Percentiles rank a stretch among this genome's conserved stretches.
These are phyloP conservation scores for Closterium sp. DNA, from an alignment of 139 green algal genomes.

Conservation along the genomic window DNA sequence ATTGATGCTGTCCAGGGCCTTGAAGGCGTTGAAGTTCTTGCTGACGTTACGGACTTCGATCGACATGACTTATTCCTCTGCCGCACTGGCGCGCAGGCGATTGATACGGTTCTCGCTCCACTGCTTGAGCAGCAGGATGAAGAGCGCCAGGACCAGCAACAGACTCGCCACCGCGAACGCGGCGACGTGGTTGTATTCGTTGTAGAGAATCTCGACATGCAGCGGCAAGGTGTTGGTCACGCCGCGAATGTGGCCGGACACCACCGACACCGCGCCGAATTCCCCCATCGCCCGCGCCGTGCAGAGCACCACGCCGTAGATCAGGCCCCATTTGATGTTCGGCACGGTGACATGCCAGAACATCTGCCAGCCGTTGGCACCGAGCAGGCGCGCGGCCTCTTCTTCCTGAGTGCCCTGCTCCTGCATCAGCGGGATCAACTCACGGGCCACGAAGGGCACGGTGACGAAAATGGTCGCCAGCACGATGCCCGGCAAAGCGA, in stretches of 20 bases:
- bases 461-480: constrained; percentile 88
- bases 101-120: too few relatives aligned
- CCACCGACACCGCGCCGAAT: constrained; percentile 85
- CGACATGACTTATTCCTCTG: background rate
- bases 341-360: constrained; percentile 88
- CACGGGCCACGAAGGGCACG: constrained; percentile 80
- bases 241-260: constrained; percentile 89
- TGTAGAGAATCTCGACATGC: constrained; percentile 84
- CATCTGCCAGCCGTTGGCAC: constrained; percentile 77
- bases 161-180: too few relatives aligned
- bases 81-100: too few relatives aligned
- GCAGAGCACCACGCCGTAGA: constrained; percentile 87
- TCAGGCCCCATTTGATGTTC: constrained; percentile 82
- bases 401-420: constrained; percentile 75
- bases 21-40: background rate
- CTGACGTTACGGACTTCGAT: background rate
- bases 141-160: too few relatives aligned
- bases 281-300: constrained; percentile 87
- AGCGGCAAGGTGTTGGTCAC: constrained; percentile 86
- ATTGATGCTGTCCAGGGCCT: background rate
- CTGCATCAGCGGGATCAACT: constrained; percentile 76
- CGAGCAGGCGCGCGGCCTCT: constrained; percentile 78
- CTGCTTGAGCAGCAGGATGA: too few relatives aligned
- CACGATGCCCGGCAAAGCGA: constrained; percentile 82
- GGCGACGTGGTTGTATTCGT: too few relatives aligned